Conservation (phyloP, 2,329 filamentous ascomycete species). For the Sodiomyces alkalinus region DNA sequence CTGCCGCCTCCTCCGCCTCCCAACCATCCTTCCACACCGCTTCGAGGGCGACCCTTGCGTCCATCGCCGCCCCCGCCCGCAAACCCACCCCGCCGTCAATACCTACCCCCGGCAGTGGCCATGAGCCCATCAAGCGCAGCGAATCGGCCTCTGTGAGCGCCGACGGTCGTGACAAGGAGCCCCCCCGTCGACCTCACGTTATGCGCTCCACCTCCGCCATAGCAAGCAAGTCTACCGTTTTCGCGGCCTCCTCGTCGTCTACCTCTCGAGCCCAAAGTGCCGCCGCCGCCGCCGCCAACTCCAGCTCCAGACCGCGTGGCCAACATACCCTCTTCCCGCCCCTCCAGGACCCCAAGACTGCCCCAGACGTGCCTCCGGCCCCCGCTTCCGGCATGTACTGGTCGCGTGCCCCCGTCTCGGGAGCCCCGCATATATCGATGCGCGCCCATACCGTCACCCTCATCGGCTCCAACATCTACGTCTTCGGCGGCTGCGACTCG, state of each 20-base stretch:
- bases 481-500: conserved; percentile 55
- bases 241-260: conserved; percentile 8
- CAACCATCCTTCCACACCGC: conserved; percentile 10
- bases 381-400: conserved; percentile 61
- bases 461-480: conserved; percentile 50
- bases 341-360: conserved; percentile 38
- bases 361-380: conserved; percentile 44
- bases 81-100: conserved; percentile 7
- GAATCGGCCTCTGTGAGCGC: conserved; percentile 6
- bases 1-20: too few species aligned
- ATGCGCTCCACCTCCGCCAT: conserved; percentile 40
- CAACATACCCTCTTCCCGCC: conserved; percentile 37
- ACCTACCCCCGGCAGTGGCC: conserved; percentile 6
- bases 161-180: conserved; percentile 11
- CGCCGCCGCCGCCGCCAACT: conserved; percentile 10
- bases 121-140: conserved; percentile 12
- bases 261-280: too few species aligned
- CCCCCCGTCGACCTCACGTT: conserved; percentile 24
- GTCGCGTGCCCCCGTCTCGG: conserved; percentile 50
- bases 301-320: conserved; percentile 14
- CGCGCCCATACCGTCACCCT: conserved; percentile 53
- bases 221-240: conserved; percentile 14
- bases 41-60: conserved; percentile 11
- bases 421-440: conserved; percentile 42
- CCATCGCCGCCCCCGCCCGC: conserved; percentile 6